Evolutionary conservation across 163 green algal genomes (phyloP).

Genomic region (Coccomyxa subellipsoidea): DNA sequence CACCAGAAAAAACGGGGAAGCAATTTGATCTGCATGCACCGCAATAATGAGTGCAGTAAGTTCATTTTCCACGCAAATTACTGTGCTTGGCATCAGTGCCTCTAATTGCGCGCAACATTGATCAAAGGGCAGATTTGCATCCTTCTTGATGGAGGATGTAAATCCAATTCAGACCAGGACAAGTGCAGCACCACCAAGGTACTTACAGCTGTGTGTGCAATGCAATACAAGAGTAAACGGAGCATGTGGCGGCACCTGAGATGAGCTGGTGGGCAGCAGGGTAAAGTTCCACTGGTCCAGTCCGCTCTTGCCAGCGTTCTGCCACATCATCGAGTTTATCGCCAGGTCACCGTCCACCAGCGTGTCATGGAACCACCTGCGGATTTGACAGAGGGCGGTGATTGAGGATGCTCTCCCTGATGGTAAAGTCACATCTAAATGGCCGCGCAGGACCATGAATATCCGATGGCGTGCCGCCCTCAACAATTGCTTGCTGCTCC

Average conservation of each 20-base stretch:
- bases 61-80: too few species aligned
- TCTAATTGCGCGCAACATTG: too few species aligned
- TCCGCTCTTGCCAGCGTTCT: constrained; percentile 63
- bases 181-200: not conserved
- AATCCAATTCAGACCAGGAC: not conserved
- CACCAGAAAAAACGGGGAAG: not conserved
- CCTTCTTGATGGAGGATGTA: too few species aligned
- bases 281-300: constrained; percentile 71
- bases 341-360: constrained; percentile 75
- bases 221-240: not conserved
- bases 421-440: too few species aligned
- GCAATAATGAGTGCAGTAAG: not conserved
- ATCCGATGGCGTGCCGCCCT: too few species aligned
- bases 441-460: too few species aligned
- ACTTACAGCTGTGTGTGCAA: not conserved
- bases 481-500: too few species aligned
- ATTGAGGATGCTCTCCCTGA: too few species aligned
- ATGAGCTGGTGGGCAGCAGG: constrained; percentile 47
- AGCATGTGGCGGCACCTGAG: constrained; percentile 5
- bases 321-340: constrained; percentile 82
- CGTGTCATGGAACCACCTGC: constrained; percentile 68
- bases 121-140: not conserved
- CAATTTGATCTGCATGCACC: not conserved
- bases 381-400: too few species aligned
- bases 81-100: too few species aligned